Evolutionary conservation across 1,284 basidiomycete species (phyloP), one percentile per base, ranked within the genome.

Genomic region (Entoloma clypeatum): DNA sequence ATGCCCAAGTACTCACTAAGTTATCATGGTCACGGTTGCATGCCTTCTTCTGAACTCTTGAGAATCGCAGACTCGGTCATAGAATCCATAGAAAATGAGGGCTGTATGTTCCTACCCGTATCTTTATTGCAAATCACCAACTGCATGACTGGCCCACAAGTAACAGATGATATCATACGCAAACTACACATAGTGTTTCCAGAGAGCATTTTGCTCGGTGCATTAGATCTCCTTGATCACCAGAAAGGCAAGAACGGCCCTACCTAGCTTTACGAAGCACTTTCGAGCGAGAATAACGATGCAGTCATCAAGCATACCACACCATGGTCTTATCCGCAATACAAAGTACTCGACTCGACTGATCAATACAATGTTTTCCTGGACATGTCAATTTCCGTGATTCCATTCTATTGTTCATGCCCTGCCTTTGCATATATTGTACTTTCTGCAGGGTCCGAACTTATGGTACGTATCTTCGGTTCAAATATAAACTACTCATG

Each of bases 141-240:
- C 33, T 23, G 32, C 11, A 18, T 34, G 7, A 36, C 37, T 16
- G n/a, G 26, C 32, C 25, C 41, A 11, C 18, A 5, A 81, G 80
- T 79, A 36, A 56, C 63, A 28, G 77, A 82, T 27, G 75, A 80
- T 28, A 61, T 65, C 7, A 51, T 86, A 14, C 67, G 71, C 43
- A 71, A 69, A 42, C 68, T 87, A 10, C 67, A 71, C 16, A 61
- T 69, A 36, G 55, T 86, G 41, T 71, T 86, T 51, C 73, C 84
- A 0, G 79, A 85, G 43, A 69, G 62, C 17, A 64, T 81, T 7
- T 59, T 86, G 8, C 53, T 85, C 3, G 79, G 80, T 19, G 81
- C 86, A 4, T 60, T 88, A n/a, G 82, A 88, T 53, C 61, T 87
- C 16, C 67, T 86, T 29, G 85, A 88, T 59, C 67, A 74, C 33